Conservation (phyloP, 768 basidiomycete genomes). For the Lentinus tigrinus region DNA sequence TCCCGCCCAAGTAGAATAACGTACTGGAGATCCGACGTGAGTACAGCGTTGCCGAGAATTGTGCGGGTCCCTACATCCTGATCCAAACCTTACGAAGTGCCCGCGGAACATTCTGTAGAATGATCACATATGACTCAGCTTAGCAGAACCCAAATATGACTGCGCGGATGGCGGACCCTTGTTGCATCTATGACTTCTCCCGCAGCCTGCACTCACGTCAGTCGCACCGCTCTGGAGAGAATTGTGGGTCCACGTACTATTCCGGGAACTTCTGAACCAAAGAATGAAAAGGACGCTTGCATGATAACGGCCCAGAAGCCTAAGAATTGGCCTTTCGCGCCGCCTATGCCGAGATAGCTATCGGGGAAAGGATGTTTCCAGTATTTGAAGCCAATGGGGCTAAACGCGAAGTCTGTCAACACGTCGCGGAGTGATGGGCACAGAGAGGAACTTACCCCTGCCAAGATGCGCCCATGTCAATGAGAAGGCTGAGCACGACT, state of each 20-base stretch:
- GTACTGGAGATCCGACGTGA: slow-evolving; percentile 13
- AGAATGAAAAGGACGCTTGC: slow-evolving; percentile 38
- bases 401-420: neutral
- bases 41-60: neutral
- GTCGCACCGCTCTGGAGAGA: neutral
- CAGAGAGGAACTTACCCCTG: slow-evolving; percentile 3
- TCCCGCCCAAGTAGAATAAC: slow-evolving; percentile 43
- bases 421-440: too few relatives aligned
- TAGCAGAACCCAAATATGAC: neutral
- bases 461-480: slow-evolving; percentile 25
- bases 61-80: slow-evolving; percentile 18
- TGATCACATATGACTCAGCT: neutral
- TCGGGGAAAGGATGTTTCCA: slow-evolving; percentile 25
- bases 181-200: slow-evolving; percentile 31
- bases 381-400: slow-evolving; percentile 18
- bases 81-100: slow-evolving; percentile 29
- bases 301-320: slow-evolving; percentile 32
- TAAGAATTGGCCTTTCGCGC: slow-evolving; percentile 34
- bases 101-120: slow-evolving; percentile 26
- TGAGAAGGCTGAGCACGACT: slow-evolving; percentile 20
- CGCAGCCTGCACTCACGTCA: slow-evolving; percentile 21
- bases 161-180: slow-evolving; percentile 9
- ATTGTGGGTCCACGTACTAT: slow-evolving; percentile 19
- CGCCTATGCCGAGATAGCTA: slow-evolving; percentile 29
- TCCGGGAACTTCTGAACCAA: slow-evolving; percentile 35